phyloP scores from a whole-genome alignment of 1,139 yeast genomes.

The Kurtzmaniella quercitrusa region DNA sequence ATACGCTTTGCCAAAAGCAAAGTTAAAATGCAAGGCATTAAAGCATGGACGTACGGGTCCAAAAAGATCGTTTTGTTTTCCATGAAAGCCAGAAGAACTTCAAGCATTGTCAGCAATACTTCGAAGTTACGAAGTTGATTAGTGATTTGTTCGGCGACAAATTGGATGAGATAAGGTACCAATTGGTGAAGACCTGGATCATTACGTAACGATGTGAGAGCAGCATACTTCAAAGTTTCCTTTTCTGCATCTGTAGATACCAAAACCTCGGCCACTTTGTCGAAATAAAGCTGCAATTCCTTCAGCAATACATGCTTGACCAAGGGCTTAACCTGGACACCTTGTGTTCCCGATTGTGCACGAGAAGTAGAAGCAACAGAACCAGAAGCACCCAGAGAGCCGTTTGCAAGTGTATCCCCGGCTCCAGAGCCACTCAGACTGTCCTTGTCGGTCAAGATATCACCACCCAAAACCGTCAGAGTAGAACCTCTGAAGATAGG shows the following conservation, averaged over 20 bases:
- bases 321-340: conserved; percentile 78
- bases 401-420: conserved; percentile 18
- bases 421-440: conserved; percentile 15
- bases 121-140: conserved; percentile 76
- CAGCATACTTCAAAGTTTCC: conserved; percentile 67
- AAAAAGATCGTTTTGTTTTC: conserved; percentile 83
- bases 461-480: conserved; percentile 41
- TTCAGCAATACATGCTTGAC: conserved; percentile 96
- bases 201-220: conserved; percentile 74
- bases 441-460: conserved; percentile 28
- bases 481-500: conserved; percentile 73
- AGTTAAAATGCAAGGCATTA: conserved; percentile 93
- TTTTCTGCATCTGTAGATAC: conserved; percentile 55
- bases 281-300: conserved; percentile 90
- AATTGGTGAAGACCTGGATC: conserved; percentile 97
- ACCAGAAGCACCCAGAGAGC: conserved; percentile 15
- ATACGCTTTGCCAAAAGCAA: conserved; percentile 82
- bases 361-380: conserved; percentile 16
- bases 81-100: conserved; percentile 80
- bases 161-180: conserved; percentile 94
- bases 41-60: conserved; percentile 94
- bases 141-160: conserved; percentile 93
- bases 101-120: conserved; percentile 81
- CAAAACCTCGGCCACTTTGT: conserved; percentile 81
- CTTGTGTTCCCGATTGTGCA: conserved; percentile 17